These are phyloP conservation scores for Ganoderma resinaceum DNA, from an alignment of 1,284 basidiomycete genomes.

Conservation along the genomic window DNA sequence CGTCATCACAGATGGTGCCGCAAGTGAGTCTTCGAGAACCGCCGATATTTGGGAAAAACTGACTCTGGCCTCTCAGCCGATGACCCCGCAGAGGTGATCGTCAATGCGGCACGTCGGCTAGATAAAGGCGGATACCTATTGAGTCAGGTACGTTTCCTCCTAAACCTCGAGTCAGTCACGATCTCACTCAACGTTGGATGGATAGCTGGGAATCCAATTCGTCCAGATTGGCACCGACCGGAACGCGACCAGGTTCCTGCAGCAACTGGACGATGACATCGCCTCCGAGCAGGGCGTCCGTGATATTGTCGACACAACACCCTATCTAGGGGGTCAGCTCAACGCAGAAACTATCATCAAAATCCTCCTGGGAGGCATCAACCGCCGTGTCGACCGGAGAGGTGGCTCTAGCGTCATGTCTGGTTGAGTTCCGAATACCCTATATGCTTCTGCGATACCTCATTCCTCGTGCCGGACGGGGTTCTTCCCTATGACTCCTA, in stretches of 20 bases:
- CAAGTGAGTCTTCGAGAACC: conserved; percentile 47
- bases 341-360: conserved; percentile 56
- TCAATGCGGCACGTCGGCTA: conserved; percentile 54
- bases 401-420: conserved; percentile 38
- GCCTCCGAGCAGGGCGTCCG: conserved; percentile 42
- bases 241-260: conserved; percentile 52
- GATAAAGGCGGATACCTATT: conserved; percentile 57
- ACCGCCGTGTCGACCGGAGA: conserved; percentile 56
- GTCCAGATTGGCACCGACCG: conserved; percentile 61
- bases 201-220: conserved; percentile 59
- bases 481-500: neutral
- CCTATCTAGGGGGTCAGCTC: conserved; percentile 50
- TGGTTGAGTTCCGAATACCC: neutral
- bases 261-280: conserved; percentile 57
- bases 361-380: conserved; percentile 64
- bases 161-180: neutral
- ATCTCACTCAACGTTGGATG: conserved; percentile 32
- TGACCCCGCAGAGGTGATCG: conserved; percentile 55
- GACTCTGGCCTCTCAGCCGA: conserved; percentile 47
- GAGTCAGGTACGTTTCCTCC: conserved; percentile 49
- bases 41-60: neutral
- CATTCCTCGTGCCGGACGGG: neutral
- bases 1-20: conserved; percentile 67
- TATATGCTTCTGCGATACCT: neutral
- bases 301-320: conserved; percentile 60